Base-by-base conservation (phyloP, 805 yeast genomes). In the Kuraishia borneana region DNA sequence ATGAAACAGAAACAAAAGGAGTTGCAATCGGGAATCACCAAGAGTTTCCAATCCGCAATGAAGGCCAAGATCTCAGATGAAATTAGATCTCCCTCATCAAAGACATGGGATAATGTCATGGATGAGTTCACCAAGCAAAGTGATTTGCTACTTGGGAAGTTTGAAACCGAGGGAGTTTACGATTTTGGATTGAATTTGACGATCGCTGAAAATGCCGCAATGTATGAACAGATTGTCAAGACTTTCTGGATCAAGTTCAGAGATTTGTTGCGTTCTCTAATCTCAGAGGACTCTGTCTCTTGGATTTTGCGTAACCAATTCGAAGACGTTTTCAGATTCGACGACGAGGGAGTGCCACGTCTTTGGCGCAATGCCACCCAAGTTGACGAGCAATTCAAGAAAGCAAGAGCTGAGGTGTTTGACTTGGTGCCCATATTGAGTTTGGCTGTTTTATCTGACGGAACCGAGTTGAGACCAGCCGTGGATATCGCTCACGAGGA, bases 321-420 rank as follows among this genome's bases (percentile, higher is more conserved):
- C 58, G 96, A 89, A 45, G 83, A 76, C 37, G 62, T 57, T 29
- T 89, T 92, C 61, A 68, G 89, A 45, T 92, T 82, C 51, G 96
- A 87, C 52, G 76, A 70, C 23, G 69, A 77, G 39, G 94, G 88
- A 3, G 56, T 84, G 20, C 98, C 98, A 10, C 68, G 75, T 26
- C 63, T 88, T 21, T 89, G 94, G 83, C 75, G 72, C 42, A 76
- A 74, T 36, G 70, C 78, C 21, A 65, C 63, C 28, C 94, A 88
- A 44, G 70, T 92, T 38, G 94, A 87, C 37, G 53, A 54, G 2
- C 68, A 69, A 13, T 89, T 74, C 47, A 62, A 65, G 26, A 56
- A 60, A 13, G 79, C 96, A 2, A 75, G 73, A 42, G 63, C 66
- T 2, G 48, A 58, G 23, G 76, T 95, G 0, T 48, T 78, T 38